A percentile compares a stretch with the other conserved stretches of the same genome.
phyloP scores from a whole-genome alignment of 768 basidiomycete genomes.

The Russula brevipes region DNA sequence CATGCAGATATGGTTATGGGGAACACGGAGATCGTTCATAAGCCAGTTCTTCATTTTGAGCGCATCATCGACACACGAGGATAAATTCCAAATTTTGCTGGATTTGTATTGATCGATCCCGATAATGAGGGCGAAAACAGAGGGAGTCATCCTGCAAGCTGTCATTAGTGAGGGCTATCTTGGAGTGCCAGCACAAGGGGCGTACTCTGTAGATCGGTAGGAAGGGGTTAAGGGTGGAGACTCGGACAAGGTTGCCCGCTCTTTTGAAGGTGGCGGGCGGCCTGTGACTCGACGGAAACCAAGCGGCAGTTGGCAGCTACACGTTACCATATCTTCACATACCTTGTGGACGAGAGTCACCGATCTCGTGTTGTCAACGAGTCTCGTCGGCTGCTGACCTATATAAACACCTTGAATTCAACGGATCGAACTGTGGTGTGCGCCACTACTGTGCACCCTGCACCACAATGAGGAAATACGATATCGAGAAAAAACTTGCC shows the following conservation, averaged over 20 bases:
- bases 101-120: slow-evolving; percentile 69
- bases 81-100: slow-evolving; percentile 54
- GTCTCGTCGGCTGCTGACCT: slow-evolving; percentile 6
- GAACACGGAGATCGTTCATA: slow-evolving; percentile 50
- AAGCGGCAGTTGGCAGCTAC: background rate
- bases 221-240: slow-evolving; percentile 1
- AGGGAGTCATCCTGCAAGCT: slow-evolving; percentile 35
- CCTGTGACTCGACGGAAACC: background rate
- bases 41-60: slow-evolving; percentile 55
- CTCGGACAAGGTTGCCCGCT: background rate
- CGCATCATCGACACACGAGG: slow-evolving; percentile 62
- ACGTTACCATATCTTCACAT: background rate
- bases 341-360: slow-evolving; percentile 1
- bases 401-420: background rate
- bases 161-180: background rate
- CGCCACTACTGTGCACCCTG: slow-evolving; percentile 4
- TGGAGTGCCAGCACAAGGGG: background rate
- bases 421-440: background rate
- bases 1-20: slow-evolving; percentile 50
- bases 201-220: slow-evolving; percentile 9
- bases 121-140: slow-evolving; percentile 60
- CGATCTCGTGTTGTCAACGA: slow-evolving; percentile 18
- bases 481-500: background rate
- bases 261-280: slow-evolving; percentile 9
- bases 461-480: slow-evolving; percentile 9